These are phyloP conservation scores for Puccinia hordei DNA, from an alignment of 1,284 basidiomycete genomes.

Conservation along the genomic window DNA sequence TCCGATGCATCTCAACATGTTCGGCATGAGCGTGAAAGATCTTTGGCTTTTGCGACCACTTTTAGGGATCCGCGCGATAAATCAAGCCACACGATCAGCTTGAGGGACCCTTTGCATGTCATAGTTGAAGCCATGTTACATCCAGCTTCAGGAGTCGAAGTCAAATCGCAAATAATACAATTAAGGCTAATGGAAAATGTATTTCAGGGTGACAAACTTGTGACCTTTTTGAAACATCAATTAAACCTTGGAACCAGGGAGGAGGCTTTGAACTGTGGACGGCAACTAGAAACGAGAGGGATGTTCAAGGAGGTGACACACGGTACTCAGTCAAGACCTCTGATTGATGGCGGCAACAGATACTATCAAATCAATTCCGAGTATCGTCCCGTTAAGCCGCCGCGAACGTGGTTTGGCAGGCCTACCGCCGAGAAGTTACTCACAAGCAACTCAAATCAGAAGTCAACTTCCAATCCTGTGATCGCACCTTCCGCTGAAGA, in stretches of 20 bases:
- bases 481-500: slow-evolving; percentile 19
- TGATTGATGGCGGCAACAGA: slow-evolving; percentile 46
- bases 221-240: slow-evolving; percentile 49
- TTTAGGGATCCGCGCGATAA: slow-evolving; percentile 33
- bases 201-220: slow-evolving; percentile 49
- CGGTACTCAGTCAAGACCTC: slow-evolving; percentile 22
- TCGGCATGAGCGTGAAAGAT: slow-evolving; percentile 44
- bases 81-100: slow-evolving; percentile 20
- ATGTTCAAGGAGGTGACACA: slow-evolving; percentile 45
- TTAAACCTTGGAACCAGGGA: slow-evolving; percentile 45
- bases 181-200: slow-evolving; percentile 45
- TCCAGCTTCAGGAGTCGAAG: slow-evolving; percentile 46
- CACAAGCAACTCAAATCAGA: slow-evolving; percentile 1
- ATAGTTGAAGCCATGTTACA: slow-evolving; percentile 50
- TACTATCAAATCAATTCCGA: slow-evolving; percentile 46
- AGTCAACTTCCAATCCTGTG: slow-evolving; percentile 8
- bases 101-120: slow-evolving; percentile 37
- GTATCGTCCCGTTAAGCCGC: slow-evolving; percentile 29
- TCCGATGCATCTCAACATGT: slow-evolving; percentile 45
- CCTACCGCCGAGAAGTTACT: slow-evolving; percentile 11
- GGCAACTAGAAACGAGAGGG: slow-evolving; percentile 39
- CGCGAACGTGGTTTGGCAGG: slow-evolving; percentile 48
- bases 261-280: slow-evolving; percentile 47
- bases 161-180: slow-evolving; percentile 45
- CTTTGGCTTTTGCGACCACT: slow-evolving; percentile 17